These are phyloP conservation scores for Eucalyptus fibrosa DNA, from an alignment of 345 rosid species.

Conservation along the genomic window DNA sequence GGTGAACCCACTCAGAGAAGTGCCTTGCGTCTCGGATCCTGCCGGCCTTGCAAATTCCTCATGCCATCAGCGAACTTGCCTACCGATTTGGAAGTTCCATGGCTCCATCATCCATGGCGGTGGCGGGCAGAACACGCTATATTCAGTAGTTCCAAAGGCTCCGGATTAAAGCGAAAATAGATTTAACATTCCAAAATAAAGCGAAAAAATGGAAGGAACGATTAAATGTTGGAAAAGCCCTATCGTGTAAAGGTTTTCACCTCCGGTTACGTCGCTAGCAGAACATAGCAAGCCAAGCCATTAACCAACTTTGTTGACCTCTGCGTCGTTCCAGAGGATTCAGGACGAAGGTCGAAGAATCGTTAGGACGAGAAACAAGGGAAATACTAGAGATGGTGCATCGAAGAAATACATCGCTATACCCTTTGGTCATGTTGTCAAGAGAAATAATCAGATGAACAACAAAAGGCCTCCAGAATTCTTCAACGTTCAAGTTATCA, in stretches of 20 bases:
- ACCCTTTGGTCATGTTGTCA: not conserved
- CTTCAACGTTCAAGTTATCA: not conserved
- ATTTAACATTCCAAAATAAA: not conserved
- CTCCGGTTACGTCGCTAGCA: not conserved
- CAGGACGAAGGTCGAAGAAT: not conserved
- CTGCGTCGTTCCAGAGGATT: not conserved
- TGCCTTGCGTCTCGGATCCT: not conserved
- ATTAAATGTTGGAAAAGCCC: not conserved
- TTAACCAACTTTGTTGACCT: not conserved
- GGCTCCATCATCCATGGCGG: not conserved
- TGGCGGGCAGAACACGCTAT: not conserved
- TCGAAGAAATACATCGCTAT: not conserved
- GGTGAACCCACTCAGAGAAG: not conserved
- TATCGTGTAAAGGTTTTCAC: not conserved
- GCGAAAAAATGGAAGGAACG: not conserved
- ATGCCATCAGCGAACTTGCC: not conserved
- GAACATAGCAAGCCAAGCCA: not conserved
- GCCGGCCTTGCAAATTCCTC: not conserved
- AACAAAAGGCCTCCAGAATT: not conserved
- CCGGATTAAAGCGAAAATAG: not conserved
- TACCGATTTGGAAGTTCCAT: not conserved
- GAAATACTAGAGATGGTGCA: not conserved
- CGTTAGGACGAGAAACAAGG: not conserved
- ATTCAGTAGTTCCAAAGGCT: not conserved
- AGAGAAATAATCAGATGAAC: not conserved